A percentile compares a stretch with the other conserved stretches of the same genome.
Conservation (phyloP, 495 filamentous ascomycete genomes). For the Penicillium waksmanii region DNA sequence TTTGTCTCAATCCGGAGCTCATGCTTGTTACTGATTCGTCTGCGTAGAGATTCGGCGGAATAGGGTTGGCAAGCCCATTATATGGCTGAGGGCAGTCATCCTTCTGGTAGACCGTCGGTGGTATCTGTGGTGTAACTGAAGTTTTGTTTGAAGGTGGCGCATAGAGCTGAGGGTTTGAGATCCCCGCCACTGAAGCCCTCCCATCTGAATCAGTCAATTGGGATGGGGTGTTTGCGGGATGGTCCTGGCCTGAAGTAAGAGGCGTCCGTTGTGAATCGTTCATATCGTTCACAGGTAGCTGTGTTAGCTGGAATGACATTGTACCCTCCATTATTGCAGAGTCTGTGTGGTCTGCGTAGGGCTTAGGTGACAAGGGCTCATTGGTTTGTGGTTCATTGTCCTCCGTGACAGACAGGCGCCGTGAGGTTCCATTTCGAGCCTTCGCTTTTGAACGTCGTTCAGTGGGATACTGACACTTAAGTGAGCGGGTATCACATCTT, state of each 20-base stretch:
- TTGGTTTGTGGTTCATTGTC: slow-evolving; percentile 21
- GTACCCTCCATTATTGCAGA: slow-evolving; percentile 2
- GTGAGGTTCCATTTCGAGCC: slow-evolving; percentile 21
- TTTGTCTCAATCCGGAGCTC: slow-evolving; percentile 14
- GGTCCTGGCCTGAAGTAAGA: slow-evolving; percentile 3
- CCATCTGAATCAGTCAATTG: slow-evolving; percentile 10
- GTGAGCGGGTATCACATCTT: slow-evolving; percentile 54
- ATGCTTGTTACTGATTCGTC: slow-evolving; percentile 11
- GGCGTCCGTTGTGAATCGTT: slow-evolving; percentile 16
- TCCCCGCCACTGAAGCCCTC: slow-evolving; percentile 5
- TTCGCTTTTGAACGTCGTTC: slow-evolving; percentile 47
- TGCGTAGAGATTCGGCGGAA: slow-evolving; percentile 16
- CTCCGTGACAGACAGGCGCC: slow-evolving; percentile 14
- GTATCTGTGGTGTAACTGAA: slow-evolving; percentile 4
- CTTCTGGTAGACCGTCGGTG: slow-evolving; percentile 17
- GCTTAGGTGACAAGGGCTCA: slow-evolving; percentile 3
- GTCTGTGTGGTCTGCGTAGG: neutral
- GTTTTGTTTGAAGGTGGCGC: slow-evolving; percentile 13
- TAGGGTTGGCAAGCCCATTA: slow-evolving; percentile 15
- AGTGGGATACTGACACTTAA: slow-evolving; percentile 57
- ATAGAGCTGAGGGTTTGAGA: slow-evolving; percentile 15
- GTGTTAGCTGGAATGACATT: slow-evolving; percentile 23
- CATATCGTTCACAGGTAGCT: slow-evolving; percentile 23
- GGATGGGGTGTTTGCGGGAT: neutral
- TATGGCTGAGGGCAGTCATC: slow-evolving; percentile 17